These are phyloP conservation scores for Auricularia heimuer DNA, from an alignment of 768 basidiomycete species.

Conservation along the genomic window DNA sequence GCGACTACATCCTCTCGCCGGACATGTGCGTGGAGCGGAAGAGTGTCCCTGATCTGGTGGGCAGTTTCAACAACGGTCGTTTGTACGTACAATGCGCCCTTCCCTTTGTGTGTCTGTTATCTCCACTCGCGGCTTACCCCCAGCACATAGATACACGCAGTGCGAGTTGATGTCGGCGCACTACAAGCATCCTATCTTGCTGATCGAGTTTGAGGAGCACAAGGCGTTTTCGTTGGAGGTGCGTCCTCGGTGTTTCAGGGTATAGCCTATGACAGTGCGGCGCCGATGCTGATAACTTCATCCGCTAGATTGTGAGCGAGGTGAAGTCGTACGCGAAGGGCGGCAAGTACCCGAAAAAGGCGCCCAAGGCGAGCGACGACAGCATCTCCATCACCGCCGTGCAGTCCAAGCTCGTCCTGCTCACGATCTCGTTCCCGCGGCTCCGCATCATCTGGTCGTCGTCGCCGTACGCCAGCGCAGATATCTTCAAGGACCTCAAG, in stretches of 20 bases:
- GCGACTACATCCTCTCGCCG: slow-evolving; percentile 92
- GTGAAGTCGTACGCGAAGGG: slow-evolving; percentile 58
- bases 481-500: slow-evolving; percentile 92
- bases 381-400: slow-evolving; percentile 43
- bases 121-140: slow-evolving; percentile 3
- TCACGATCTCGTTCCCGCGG: slow-evolving; percentile 83
- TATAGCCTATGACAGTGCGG: background rate
- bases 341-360: slow-evolving; percentile 43
- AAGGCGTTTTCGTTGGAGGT: slow-evolving; percentile 90
- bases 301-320: slow-evolving; percentile 47
- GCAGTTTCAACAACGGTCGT: slow-evolving; percentile 87
- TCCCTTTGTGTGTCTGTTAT: background rate
- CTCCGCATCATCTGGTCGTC: slow-evolving; percentile 96
- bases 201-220: slow-evolving; percentile 97
- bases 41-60: slow-evolving; percentile 84
- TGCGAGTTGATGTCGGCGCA: slow-evolving; percentile 95
- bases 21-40: slow-evolving; percentile 96
- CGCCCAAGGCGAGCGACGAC: slow-evolving; percentile 15
- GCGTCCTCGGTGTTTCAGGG: slow-evolving; percentile 12
- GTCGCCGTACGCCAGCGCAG: slow-evolving; percentile 83
- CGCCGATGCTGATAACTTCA: background rate
- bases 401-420: slow-evolving; percentile 87
- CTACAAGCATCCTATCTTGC: slow-evolving; percentile 85
- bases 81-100: slow-evolving; percentile 47
- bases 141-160: slow-evolving; percentile 69